phyloP scores from a whole-genome alignment of 2,329 filamentous ascomycete genomes.

The Fusarium goolgardi region DNA sequence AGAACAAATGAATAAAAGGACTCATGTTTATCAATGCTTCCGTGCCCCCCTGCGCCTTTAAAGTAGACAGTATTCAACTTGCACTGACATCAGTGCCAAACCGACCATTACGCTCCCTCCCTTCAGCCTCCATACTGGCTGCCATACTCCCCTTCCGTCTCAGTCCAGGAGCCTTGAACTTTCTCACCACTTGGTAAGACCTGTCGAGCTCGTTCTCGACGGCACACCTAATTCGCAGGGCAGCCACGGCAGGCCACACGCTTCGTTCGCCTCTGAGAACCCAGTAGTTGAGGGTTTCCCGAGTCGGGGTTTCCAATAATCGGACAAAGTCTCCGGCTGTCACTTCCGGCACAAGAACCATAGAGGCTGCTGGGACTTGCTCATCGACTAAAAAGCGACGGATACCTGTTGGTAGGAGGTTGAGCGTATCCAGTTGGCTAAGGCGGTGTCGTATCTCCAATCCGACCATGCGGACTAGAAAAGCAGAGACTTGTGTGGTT shows the following conservation, averaged over 20 bases:
- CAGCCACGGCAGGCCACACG: constrained; percentile 90
- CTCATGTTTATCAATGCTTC: constrained; percentile 12
- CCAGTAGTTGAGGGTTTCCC: constrained; percentile 83
- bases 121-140: constrained; percentile 43
- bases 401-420: constrained; percentile 75
- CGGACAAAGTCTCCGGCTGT: constrained; percentile 77
- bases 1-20: neutral
- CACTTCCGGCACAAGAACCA: constrained; percentile 86
- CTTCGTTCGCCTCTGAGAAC: constrained; percentile 84
- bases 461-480: constrained; percentile 74
- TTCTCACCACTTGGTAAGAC: constrained; percentile 82
- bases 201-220: constrained; percentile 89
- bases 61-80: constrained; percentile 20
- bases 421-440: constrained; percentile 81
- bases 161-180: constrained; percentile 65
- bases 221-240: constrained; percentile 82
- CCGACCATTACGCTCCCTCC: constrained; percentile 28
- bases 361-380: constrained; percentile 78
- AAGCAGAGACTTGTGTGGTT: constrained; percentile 67
- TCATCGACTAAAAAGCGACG: constrained; percentile 86
- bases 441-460: constrained; percentile 84
- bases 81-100: constrained; percentile 24
- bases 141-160: constrained; percentile 59
- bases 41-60: constrained; percentile 3
- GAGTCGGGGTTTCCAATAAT: constrained; percentile 84